Evolutionary conservation across 768 basidiomycete genomes (phyloP).

Genomic region (Pleurotus giganteus): DNA sequence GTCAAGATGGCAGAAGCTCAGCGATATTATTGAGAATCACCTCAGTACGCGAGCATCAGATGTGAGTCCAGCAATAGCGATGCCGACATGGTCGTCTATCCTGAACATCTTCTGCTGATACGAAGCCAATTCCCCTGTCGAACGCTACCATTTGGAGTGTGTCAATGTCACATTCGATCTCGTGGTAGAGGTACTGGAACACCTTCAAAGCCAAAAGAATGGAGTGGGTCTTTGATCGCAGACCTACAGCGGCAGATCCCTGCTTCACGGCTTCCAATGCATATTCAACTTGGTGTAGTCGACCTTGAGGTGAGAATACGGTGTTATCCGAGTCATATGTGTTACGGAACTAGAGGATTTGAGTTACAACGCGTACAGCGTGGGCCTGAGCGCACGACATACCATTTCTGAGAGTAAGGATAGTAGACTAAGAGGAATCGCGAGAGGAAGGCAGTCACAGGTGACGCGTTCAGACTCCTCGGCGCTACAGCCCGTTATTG

Average conservation of each 20-base stretch:
- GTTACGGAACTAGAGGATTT: conserved; percentile 73
- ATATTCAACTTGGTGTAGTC: conserved; percentile 97
- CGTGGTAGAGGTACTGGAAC: conserved; percentile 15
- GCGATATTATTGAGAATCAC: conserved; percentile 38
- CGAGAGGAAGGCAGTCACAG: neutral
- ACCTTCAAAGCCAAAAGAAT: conserved; percentile 93
- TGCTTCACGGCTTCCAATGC: conserved; percentile 99
- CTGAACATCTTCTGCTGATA: conserved; percentile 99
- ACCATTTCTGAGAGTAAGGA: conserved; percentile 31
- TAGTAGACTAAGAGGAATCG: conserved; percentile 1
- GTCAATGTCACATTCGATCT: neutral
- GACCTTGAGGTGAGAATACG: conserved; percentile 94
- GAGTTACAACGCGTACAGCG: conserved; percentile 14
- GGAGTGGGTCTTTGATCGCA: conserved; percentile 94
- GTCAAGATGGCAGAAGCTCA: neutral
- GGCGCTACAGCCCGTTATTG: neutral
- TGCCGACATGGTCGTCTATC: conserved; percentile 99
- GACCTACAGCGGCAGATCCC: conserved; percentile 96
- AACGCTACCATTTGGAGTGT: conserved; percentile 59
- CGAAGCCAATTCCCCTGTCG: conserved; percentile 96
- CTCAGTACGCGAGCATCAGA: conserved; percentile 97
- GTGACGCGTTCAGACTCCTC: conserved; percentile 15
- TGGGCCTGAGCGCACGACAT: conserved; percentile 8
- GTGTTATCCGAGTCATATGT: conserved; percentile 99
- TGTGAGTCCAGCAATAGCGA: conserved; percentile 98